A percentile compares a stretch with the other conserved stretches of the same genome.
phyloP scores from a whole-genome alignment of 164 flowering plant genomes.

The Nelumbo lutea region DNA sequence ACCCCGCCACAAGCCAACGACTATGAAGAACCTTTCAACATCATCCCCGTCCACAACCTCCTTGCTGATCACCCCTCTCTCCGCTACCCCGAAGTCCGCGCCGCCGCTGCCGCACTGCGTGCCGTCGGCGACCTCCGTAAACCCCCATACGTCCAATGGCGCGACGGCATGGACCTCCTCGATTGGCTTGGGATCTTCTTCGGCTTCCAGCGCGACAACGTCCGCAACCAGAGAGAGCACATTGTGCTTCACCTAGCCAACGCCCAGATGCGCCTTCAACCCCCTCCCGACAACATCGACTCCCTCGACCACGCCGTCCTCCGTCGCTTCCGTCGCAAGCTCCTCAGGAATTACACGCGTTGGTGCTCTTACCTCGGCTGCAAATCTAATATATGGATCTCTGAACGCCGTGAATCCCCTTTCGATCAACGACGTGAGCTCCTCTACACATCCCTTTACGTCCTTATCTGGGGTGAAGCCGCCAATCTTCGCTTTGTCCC shows the following conservation, averaged over 20 bases:
- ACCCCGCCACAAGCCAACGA: neutral
- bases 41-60: too few relatives aligned
- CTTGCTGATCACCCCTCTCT: too few relatives aligned
- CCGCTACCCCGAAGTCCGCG: too few relatives aligned
- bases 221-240: constrained; percentile 85
- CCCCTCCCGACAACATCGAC: constrained; percentile 52
- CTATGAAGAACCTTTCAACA: neutral
- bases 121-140: constrained; percentile 25
- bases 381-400: constrained; percentile 34
- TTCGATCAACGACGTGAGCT: constrained; percentile 45
- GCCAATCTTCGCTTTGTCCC: constrained; percentile 78
- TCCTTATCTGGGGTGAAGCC: constrained; percentile 89
- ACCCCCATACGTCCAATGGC: constrained; percentile 55
- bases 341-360: constrained; percentile 59
- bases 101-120: too few relatives aligned
- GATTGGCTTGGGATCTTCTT: constrained; percentile 90
- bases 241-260: constrained; percentile 88
- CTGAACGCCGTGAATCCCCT: constrained; percentile 18
- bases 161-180: constrained; percentile 50
- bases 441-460: constrained; percentile 51
- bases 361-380: constrained; percentile 79
- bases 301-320: constrained; percentile 49
- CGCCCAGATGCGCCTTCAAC: constrained; percentile 77
- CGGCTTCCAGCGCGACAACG: constrained; percentile 82
- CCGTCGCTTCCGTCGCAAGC: constrained; percentile 55